phyloP scores from a whole-genome alignment of 805 yeast species.

The Yarrowia sp. region DNA sequence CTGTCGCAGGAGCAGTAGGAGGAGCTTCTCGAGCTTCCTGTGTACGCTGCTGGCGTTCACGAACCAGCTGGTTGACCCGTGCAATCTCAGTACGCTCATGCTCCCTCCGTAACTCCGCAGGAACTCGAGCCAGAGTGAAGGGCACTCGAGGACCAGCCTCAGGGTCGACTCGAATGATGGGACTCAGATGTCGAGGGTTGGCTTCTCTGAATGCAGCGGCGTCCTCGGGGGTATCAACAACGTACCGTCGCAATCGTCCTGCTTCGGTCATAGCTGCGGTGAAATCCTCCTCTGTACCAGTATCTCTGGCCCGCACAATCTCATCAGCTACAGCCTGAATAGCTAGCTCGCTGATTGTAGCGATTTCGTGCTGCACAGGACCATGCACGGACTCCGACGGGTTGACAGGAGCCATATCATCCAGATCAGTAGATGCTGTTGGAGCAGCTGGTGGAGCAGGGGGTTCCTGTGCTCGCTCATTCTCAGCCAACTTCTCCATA shows the following conservation, averaged over 20 bases:
- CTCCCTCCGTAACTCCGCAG: neutral
- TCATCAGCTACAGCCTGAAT: conserved; percentile 14
- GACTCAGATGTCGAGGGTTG: conserved; percentile 1
- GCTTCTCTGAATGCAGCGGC: conserved; percentile 1
- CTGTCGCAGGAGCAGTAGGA: neutral
- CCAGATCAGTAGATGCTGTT: neutral
- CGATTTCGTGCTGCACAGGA: neutral
- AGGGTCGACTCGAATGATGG: conserved; percentile 9
- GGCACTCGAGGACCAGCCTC: neutral
- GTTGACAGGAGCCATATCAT: neutral
- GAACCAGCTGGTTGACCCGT: neutral
- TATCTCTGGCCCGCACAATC: neutral
- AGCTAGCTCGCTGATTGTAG: conserved; percentile 2
- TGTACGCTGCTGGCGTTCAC: too few species aligned
- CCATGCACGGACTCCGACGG: neutral
- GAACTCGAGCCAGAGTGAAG: neutral
- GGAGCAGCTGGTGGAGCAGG: too few species aligned
- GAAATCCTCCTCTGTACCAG: neutral
- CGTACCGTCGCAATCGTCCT: neutral
- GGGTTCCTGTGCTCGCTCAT: neutral
- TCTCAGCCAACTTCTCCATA: neutral
- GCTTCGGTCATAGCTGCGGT: too few species aligned
- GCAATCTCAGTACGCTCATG: conserved; percentile 1
- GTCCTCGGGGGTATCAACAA: conserved; percentile 8
- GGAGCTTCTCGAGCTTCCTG: neutral